phyloP scores from a whole-genome alignment of 202 grass and related monocot species.

The Cymbopogon flexuosus region DNA sequence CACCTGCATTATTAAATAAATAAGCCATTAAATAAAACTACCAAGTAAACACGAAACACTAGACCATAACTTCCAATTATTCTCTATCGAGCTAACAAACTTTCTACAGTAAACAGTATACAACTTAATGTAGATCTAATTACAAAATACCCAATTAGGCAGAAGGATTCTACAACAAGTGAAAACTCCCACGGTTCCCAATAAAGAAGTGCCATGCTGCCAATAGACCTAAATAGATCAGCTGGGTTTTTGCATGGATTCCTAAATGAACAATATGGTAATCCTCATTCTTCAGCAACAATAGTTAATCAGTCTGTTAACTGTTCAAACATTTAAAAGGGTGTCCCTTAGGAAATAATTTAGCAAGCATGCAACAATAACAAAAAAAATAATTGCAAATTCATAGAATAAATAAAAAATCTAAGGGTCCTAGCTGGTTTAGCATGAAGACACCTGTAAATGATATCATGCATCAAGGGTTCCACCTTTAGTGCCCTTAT shows the following conservation, averaged over 20 bases:
- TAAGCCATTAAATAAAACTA: background rate
- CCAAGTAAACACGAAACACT: constrained; percentile 3
- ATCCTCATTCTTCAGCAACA: constrained; percentile 2
- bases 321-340: background rate
- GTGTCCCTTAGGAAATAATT: constrained; percentile 1
- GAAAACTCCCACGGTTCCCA: background rate
- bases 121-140: background rate
- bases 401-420: background rate
- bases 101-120: background rate
- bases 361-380: background rate
- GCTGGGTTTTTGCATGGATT: constrained; percentile 9
- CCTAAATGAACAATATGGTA: background rate
- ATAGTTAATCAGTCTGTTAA: background rate
- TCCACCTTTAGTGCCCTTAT: background rate
- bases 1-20: constrained; percentile 51
- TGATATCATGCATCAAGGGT: background rate
- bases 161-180: background rate
- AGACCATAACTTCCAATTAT: background rate
- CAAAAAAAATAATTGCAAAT: background rate
- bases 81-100: background rate
- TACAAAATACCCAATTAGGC: background rate
- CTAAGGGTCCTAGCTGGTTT: background rate
- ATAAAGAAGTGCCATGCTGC: background rate
- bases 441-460: background rate
- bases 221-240: background rate